Evolutionary conservation across 495 filamentous ascomycete species (phyloP).

Genomic region (Schizothecium vesticola): DNA sequence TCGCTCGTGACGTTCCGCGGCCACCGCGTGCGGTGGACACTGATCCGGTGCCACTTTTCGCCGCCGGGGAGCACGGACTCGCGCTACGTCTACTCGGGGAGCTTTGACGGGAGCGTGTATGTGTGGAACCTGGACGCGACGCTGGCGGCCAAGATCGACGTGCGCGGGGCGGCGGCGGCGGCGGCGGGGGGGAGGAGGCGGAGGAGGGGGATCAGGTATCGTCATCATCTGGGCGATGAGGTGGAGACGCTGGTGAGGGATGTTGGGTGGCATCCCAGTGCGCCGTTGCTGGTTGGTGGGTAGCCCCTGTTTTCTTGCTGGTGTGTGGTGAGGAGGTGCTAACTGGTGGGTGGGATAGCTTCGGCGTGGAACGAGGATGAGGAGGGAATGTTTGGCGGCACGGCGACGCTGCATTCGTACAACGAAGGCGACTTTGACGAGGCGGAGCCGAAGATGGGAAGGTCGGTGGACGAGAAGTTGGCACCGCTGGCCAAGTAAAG

Average conservation of each 20-base stretch:
- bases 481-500: neutral
- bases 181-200: slow-evolving; percentile 5
- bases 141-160: slow-evolving; percentile 72
- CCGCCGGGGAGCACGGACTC: slow-evolving; percentile 83
- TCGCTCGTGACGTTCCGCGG: slow-evolving; percentile 90
- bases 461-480: slow-evolving; percentile 49
- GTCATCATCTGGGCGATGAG: slow-evolving; percentile 33
- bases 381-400: slow-evolving; percentile 51
- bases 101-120: slow-evolving; percentile 79
- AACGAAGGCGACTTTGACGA: slow-evolving; percentile 64
- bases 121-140: slow-evolving; percentile 95
- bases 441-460: slow-evolving; percentile 54
- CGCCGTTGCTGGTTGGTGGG: slow-evolving; percentile 81
- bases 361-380: slow-evolving; percentile 76
- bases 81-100: slow-evolving; percentile 88
- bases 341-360: slow-evolving; percentile 41
- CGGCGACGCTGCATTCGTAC: slow-evolving; percentile 71
- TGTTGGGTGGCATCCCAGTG: slow-evolving; percentile 91
- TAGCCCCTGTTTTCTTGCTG: neutral
- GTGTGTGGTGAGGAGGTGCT: neutral
- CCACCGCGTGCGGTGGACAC: slow-evolving; percentile 77
- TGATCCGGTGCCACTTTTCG: slow-evolving; percentile 95
- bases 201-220: slow-evolving; percentile 6
- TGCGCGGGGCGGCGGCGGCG: slow-evolving; percentile 50
- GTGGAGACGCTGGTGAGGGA: slow-evolving; percentile 83